Evolutionary conservation across 495 filamentous ascomycete species (phyloP).

Genomic region (Daldinia bambusicola): DNA sequence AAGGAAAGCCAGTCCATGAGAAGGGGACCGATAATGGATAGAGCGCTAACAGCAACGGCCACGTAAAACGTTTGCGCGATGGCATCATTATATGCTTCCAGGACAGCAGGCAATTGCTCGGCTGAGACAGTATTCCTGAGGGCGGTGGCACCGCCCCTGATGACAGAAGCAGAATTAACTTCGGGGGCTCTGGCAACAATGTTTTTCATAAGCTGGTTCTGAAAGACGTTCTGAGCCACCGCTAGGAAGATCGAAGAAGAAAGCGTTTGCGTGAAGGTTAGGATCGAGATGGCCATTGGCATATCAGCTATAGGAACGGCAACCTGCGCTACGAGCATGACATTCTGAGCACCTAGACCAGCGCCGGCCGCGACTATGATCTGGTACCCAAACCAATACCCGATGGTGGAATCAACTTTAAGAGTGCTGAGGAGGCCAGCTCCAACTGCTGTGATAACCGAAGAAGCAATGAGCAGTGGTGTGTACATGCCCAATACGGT

Average conservation of each 20-base stretch:
- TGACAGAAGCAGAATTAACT: slow-evolving; percentile 9
- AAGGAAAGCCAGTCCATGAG: slow-evolving; percentile 81
- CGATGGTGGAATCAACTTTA: slow-evolving; percentile 60
- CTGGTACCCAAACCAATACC: slow-evolving; percentile 83
- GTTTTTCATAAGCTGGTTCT: slow-evolving; percentile 31
- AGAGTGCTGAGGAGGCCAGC: slow-evolving; percentile 76
- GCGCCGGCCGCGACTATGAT: slow-evolving; percentile 73
- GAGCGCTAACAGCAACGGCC: slow-evolving; percentile 68
- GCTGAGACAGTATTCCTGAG: slow-evolving; percentile 62
- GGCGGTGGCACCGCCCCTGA: slow-evolving; percentile 45
- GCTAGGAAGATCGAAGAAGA: slow-evolving; percentile 27
- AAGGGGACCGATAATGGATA: slow-evolving; percentile 69
- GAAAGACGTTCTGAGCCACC: slow-evolving; percentile 26
- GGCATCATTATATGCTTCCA: slow-evolving; percentile 75
- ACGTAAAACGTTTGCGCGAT: slow-evolving; percentile 76
- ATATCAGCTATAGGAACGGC: slow-evolving; percentile 24
- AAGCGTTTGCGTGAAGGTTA: slow-evolving; percentile 29
- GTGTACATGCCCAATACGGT: slow-evolving; percentile 67
- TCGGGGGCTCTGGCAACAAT: slow-evolving; percentile 7
- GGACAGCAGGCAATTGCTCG: slow-evolving; percentile 63
- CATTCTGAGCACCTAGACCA: slow-evolving; percentile 52
- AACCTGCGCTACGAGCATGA: slow-evolving; percentile 31
- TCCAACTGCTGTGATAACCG: slow-evolving; percentile 69
- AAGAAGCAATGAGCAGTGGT: slow-evolving; percentile 60
- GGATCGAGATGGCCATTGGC: slow-evolving; percentile 21